Conservation (phyloP, 2,329 filamentous ascomycete genomes). For the Dactylonectria macrodidyma region DNA sequence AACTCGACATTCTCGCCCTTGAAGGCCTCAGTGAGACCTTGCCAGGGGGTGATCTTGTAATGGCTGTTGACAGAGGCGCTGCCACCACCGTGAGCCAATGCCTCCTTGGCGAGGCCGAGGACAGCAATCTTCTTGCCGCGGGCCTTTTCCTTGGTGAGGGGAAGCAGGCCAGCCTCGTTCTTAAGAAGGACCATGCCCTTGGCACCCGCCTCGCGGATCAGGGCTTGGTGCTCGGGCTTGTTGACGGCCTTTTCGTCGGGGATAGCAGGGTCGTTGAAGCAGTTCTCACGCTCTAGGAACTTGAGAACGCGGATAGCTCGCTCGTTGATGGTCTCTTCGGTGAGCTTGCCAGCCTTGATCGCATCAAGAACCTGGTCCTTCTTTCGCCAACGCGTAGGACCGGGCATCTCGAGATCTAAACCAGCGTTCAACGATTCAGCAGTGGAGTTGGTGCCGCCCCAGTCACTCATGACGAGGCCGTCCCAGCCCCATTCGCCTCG, state of each 20-base stretch:
- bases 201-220: conserved; percentile 37
- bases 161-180: conserved; percentile 70
- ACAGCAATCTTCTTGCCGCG: conserved; percentile 46
- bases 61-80: conserved; percentile 50
- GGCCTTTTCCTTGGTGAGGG: conserved; percentile 59
- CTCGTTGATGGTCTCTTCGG: conserved; percentile 23
- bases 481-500: conserved; percentile 59
- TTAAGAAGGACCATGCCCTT: conserved; percentile 75
- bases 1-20: conserved; percentile 35
- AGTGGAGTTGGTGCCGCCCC: conserved; percentile 46
- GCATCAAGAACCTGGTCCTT: conserved; percentile 10
- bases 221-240: conserved; percentile 43
- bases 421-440: conserved; percentile 43
- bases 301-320: conserved; percentile 11
- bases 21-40: conserved; percentile 43
- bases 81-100: conserved; percentile 51
- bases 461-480: conserved; percentile 37
- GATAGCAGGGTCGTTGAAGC: conserved; percentile 30
- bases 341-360: conserved; percentile 21
- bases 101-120: conserved; percentile 49
- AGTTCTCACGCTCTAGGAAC: conserved; percentile 22
- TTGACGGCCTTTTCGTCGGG: conserved; percentile 38
- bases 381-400: conserved; percentile 43
- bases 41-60: conserved; percentile 49
- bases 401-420: conserved; percentile 52